Conservation (phyloP, 2,329 filamentous ascomycete species). For the Tolypocladium guangdongense region DNA sequence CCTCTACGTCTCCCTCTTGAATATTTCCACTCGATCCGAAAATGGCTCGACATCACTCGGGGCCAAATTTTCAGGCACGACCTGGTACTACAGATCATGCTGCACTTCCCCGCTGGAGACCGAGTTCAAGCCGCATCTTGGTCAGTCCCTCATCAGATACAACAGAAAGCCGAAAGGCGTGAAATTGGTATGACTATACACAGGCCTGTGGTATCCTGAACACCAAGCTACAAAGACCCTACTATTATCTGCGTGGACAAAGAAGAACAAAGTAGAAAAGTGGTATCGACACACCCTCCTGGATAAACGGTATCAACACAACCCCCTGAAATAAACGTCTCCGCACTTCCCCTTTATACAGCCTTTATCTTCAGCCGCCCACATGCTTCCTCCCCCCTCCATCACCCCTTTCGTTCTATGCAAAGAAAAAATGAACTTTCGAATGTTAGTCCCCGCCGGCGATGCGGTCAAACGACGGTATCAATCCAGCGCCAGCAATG, state of each 20-base stretch:
- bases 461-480: background rate
- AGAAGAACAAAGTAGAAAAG: constrained; percentile 8
- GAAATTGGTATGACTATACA: background rate
- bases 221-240: constrained; percentile 17
- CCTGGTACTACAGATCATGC: too few relatives aligned
- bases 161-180: background rate
- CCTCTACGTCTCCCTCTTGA: too few relatives aligned
- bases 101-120: too few relatives aligned
- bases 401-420: background rate
- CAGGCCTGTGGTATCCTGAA: constrained; percentile 21
- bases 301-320: too few relatives aligned
- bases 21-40: too few relatives aligned
- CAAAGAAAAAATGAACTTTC: background rate
- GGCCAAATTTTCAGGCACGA: too few relatives aligned
- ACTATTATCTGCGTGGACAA: background rate
- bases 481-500: background rate
- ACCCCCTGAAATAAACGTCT: background rate
- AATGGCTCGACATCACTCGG: too few relatives aligned
- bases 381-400: too few relatives aligned
- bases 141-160: background rate
- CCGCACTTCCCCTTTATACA: background rate
- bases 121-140: background rate
- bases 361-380: background rate
- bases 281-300: background rate
- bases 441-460: background rate